Base-by-base conservation (phyloP, 2,329 filamentous ascomycete species). In the Corniculantispora saksenae region DNA sequence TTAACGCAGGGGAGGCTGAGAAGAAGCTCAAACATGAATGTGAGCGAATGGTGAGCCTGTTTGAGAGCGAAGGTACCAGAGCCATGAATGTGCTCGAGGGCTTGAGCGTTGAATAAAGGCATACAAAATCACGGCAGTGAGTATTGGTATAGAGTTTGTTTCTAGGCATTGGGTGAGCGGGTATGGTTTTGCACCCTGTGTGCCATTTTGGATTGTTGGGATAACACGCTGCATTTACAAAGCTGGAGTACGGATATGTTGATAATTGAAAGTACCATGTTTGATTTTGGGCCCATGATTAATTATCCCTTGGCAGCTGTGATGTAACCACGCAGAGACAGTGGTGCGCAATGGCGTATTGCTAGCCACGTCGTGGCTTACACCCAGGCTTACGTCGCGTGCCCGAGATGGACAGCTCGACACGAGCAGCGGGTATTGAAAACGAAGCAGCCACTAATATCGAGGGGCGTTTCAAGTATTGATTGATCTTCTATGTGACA, bases 1-100 rank as follows among this genome's bases (percentile, higher is more conserved):
- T 89, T 77, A 94, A 95, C 70, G 95, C 95, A 0, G 84, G 85
- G 67, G 83, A 89, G 73, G 93, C 92, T 0, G 94, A 98, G 80
- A 87, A 89, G 77, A 89, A 88, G 75, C 81, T 99, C 63, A 90
- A 89, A 73, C 80, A 84, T 43, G 91, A 96, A 74, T 97, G 93
- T 73, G 94, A 98, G 80, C 81, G 87, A 29, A 86, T 97, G 76
- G 92, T 99, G 6, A 86, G 84, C 66, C 82, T 86, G 10, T 98
- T 98, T 76, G 94, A 98, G 79, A 88, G 82, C 66, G 89, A 98
- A 78, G 94, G 93, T 0, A 86, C 84, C 21, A 86, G 88, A 72
- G 95, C 94, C 0, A 89, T 97, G 85, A 84, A 83, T 57, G 86
- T 87, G 7, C 79, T 99, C 62, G 92, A 95, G 77, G 90, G 89